Conservation (phyloP, 2,329 filamentous ascomycete genomes). For the Mollisia scopiformis region DNA sequence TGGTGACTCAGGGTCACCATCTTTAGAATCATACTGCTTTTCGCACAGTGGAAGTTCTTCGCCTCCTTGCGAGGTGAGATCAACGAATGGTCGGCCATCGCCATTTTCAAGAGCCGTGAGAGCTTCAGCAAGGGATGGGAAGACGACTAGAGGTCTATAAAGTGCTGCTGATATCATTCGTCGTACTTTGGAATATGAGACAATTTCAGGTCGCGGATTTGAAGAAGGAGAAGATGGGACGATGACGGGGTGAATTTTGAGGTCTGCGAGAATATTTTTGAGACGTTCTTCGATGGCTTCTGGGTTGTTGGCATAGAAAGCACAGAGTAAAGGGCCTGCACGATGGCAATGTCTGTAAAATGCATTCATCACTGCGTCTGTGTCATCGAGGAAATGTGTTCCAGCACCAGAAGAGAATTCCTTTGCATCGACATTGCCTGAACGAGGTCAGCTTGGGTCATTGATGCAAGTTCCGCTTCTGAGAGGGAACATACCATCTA, state of each 20-base stretch:
- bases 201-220: constrained; percentile 25
- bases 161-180: constrained; percentile 30
- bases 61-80: constrained; percentile 7
- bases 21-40: neutral
- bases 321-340: constrained; percentile 38
- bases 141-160: constrained; percentile 34
- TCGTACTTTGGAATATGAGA: constrained; percentile 34
- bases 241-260: constrained; percentile 40
- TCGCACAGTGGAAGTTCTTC: constrained; percentile 19
- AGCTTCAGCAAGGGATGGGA: constrained; percentile 32
- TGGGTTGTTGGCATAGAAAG: constrained; percentile 28
- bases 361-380: constrained; percentile 32
- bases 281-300: constrained; percentile 29
- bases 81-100: constrained; percentile 46
- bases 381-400: constrained; percentile 44
- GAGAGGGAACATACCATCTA: constrained; percentile 40
- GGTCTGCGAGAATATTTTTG: constrained; percentile 40
- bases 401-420: constrained; percentile 38
- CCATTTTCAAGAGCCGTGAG: constrained; percentile 37
- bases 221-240: constrained; percentile 19
- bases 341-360: constrained; percentile 34
- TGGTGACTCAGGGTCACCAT: neutral
- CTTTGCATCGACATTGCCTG: constrained; percentile 29
- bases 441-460: constrained; percentile 38
- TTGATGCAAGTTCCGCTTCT: constrained; percentile 42